These are phyloP conservation scores for Hermanozyma aechmeae DNA, from an alignment of 805 yeast genomes.

Conservation along the genomic window DNA sequence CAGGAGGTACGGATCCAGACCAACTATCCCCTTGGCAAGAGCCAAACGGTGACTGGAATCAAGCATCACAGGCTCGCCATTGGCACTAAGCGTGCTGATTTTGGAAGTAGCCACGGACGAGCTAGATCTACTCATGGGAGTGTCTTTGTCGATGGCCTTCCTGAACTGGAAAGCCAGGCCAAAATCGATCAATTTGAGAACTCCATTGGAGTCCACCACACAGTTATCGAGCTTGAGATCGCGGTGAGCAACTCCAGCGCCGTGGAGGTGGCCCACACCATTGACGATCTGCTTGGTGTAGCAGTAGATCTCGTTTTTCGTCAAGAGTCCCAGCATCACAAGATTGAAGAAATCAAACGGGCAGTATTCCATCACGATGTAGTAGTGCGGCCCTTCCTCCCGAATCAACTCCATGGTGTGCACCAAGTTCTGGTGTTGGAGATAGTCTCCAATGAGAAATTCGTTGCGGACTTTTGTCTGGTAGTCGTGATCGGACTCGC, in stretches of 20 bases:
- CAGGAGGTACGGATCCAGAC: slow-evolving; percentile 92
- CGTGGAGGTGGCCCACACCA: slow-evolving; percentile 72
- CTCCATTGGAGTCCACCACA: slow-evolving; percentile 67
- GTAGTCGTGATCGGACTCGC: slow-evolving; percentile 62
- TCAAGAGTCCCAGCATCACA: slow-evolving; percentile 83
- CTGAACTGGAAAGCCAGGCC: slow-evolving; percentile 86
- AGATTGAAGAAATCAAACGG: slow-evolving; percentile 87
- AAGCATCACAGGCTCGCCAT: slow-evolving; percentile 8
- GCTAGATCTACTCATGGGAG: too few species aligned
- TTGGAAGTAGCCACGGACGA: too few species aligned
- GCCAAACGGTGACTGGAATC: slow-evolving; percentile 44
- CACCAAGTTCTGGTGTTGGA: slow-evolving; percentile 68
- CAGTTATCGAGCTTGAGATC: slow-evolving; percentile 92
- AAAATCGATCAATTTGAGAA: slow-evolving; percentile 82
- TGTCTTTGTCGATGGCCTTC: slow-evolving; percentile 28
- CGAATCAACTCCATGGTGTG: slow-evolving; percentile 72
- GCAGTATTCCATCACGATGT: slow-evolving; percentile 88
- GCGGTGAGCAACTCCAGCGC: slow-evolving; percentile 82
- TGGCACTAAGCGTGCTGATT: too few species aligned
- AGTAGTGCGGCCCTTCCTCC: slow-evolving; percentile 39
- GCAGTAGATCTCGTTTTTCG: slow-evolving; percentile 60
- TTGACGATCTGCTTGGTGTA: slow-evolving; percentile 72
- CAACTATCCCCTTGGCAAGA: slow-evolving; percentile 78
- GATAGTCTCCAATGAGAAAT: slow-evolving; percentile 68
- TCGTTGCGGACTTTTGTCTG: slow-evolving; percentile 74